A percentile compares a stretch with the other conserved stretches of the same genome.
phyloP scores from a whole-genome alignment of 306 rosid genomes.

The Begonia loranthoides region DNA sequence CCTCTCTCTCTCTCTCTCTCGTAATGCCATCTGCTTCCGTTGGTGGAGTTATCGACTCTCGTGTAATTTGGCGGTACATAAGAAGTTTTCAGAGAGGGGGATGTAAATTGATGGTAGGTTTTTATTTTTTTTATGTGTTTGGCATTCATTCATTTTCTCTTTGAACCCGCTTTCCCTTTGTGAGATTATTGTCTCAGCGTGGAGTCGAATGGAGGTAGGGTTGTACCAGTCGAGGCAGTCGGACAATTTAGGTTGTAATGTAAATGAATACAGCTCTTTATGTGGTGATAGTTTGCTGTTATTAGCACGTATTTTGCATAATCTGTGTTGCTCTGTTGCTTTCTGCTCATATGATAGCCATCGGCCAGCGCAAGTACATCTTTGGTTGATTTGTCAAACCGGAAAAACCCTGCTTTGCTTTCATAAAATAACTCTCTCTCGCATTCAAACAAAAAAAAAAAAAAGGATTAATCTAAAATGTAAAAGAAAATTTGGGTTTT shows the following conservation, averaged over 20 bases:
- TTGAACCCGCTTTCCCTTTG: neutral
- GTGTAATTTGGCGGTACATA: neutral
- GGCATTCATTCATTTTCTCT: neutral
- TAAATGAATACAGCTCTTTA: neutral
- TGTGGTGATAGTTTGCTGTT: no score
- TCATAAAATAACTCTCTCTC: no score
- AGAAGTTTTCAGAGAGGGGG: neutral
- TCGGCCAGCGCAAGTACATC: no score
- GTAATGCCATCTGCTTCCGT: neutral
- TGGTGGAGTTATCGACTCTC: neutral
- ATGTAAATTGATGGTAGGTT: neutral
- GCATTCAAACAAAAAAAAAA: no score
- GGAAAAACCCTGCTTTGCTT: no score
- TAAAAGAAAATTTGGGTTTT: no score
- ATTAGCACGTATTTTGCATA: conserved; percentile 6
- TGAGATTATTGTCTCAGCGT: neutral
- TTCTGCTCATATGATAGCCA: conserved; percentile 2
- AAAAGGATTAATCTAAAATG: no score
- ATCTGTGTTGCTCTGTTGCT: conserved; percentile 1
- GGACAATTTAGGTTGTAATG: neutral
- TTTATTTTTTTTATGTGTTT: neutral
- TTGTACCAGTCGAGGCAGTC: neutral
- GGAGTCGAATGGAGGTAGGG: neutral
- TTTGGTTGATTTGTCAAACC: no score
- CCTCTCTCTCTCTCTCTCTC: conserved; percentile 1